These are phyloP conservation scores for Colletotrichum plurivorum DNA, from an alignment of 2,329 filamentous ascomycete genomes.

Conservation along the genomic window DNA sequence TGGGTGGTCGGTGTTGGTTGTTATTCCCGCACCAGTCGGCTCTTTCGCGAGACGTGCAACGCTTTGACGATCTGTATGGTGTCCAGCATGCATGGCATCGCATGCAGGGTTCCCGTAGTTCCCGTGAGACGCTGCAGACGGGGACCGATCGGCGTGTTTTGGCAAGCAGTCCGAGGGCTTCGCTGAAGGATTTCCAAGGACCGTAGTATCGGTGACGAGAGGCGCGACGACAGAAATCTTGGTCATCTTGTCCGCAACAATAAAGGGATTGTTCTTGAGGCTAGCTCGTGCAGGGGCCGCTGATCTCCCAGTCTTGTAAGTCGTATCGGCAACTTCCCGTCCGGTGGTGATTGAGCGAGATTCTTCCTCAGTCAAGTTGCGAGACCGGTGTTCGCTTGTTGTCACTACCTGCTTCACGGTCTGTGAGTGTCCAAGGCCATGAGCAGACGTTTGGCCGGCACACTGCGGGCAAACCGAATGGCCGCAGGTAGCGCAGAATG, in stretches of 20 bases:
- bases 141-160: conserved; percentile 36
- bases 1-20: conserved; percentile 5
- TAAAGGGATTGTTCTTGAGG: conserved; percentile 51
- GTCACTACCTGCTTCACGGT: too few species aligned
- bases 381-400: background rate
- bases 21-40: conserved; percentile 26
- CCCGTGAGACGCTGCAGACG: conserved; percentile 37
- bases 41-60: conserved; percentile 47
- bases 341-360: background rate
- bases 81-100: conserved; percentile 44
- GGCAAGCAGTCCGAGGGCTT: conserved; percentile 50
- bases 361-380: conserved; percentile 1
- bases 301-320: conserved; percentile 26
- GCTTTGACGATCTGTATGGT: conserved; percentile 50
- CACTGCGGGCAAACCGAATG: conserved; percentile 67
- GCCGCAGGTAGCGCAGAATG: conserved; percentile 63
- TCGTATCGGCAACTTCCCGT: background rate
- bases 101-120: conserved; percentile 49
- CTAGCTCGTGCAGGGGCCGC: conserved; percentile 23
- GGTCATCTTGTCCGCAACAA: conserved; percentile 47
- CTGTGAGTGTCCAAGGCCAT: conserved; percentile 9
- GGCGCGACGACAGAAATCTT: conserved; percentile 44
- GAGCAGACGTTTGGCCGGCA: conserved; percentile 50
- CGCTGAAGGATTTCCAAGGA: conserved; percentile 41
- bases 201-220: conserved; percentile 41